Percentiles rank a stretch among this genome's conserved stretches.
Evolutionary conservation across 768 basidiomycete species (phyloP).

Genomic region (Gloeophyllum trabeum): DNA sequence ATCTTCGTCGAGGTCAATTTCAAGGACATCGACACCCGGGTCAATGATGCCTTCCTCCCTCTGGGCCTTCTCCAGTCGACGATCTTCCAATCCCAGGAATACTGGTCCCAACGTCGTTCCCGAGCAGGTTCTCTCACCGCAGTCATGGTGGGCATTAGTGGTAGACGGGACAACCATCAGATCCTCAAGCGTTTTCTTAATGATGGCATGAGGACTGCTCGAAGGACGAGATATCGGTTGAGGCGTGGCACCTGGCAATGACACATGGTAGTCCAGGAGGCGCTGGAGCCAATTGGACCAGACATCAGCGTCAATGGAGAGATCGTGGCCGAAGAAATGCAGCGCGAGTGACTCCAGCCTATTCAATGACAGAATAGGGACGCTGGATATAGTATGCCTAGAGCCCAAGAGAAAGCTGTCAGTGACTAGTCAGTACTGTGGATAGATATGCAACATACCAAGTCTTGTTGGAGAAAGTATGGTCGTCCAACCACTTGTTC

Average conservation of each 20-base stretch:
- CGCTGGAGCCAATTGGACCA: constrained; percentile 70
- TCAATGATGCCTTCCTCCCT: constrained; percentile 22
- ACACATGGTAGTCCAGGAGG: constrained; percentile 52
- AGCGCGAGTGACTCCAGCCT: constrained; percentile 59
- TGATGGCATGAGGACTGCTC: constrained; percentile 54
- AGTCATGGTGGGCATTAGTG: constrained; percentile 4
- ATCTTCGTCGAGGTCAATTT: constrained; percentile 77
- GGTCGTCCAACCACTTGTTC: constrained; percentile 84
- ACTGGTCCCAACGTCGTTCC: constrained; percentile 43
- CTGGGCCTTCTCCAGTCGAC: constrained; percentile 40
- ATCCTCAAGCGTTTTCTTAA: constrained; percentile 61
- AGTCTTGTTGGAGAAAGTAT: constrained; percentile 84
- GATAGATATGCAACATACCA: constrained; percentile 46
- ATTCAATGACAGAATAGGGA: constrained; percentile 62
- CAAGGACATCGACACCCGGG: constrained; percentile 34
- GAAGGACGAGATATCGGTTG: constrained; percentile 77
- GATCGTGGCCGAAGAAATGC: constrained; percentile 59
- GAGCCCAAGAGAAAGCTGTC: background rate
- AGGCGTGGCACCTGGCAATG: constrained; percentile 45
- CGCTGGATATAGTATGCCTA: constrained; percentile 74
- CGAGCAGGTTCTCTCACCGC: constrained; percentile 10
- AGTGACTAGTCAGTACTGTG: background rate
- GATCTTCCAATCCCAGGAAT: constrained; percentile 63
- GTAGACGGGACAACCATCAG: constrained; percentile 40
- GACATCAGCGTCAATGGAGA: constrained; percentile 49